Base-by-base conservation (phyloP, 192 early-diverging fungal genomes). In the Diversispora epigaea region DNA sequence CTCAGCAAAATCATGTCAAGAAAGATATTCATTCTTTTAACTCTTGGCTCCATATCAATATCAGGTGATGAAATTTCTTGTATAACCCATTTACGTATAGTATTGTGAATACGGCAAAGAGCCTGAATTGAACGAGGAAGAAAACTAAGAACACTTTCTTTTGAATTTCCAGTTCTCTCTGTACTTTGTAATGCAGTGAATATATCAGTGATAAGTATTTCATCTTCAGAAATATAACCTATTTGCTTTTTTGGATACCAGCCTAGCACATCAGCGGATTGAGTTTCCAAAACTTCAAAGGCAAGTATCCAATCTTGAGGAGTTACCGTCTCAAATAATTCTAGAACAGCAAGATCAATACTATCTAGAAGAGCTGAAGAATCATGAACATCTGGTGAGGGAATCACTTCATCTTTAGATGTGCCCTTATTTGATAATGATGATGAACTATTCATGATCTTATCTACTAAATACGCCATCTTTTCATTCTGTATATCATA, bases 51-150 rank as follows among this genome's bases (percentile, higher is more conserved):
- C 39, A 84, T 77, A 46, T 84, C 70, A 55, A 90, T 79, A 0
- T 75, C 71, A 0, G 83, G 79, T 17, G 84, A 79, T 3, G 86
- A 74, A 50, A 93, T 77, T 73, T 93, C 86, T 0, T 82, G 77
- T 55, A 88, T 89, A 3, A 89, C 85, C 89, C 90, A 93, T 4
- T 86, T 84, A 7, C 89, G 87, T 63, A 93, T 89, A 19, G 84
- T 78, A 69, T 86, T 86, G 71, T 93, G 90, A 62, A 91, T 81
- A 67, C 83, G 86, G 63, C 87, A 86, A 60, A 93, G 77, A 46
- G 82, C 80, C 52, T 91, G 89, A 32, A 93, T 89, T 67, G 87
- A 85, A 45, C 86, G 80, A 10, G 91, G 91, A 52, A 93, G 79
- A 3, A 84, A 85, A 32, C 80, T 81, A 25, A 87, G 71, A 4